These are phyloP conservation scores for Pleurotus djamor DNA, from an alignment of 768 basidiomycete genomes.

Conservation along the genomic window DNA sequence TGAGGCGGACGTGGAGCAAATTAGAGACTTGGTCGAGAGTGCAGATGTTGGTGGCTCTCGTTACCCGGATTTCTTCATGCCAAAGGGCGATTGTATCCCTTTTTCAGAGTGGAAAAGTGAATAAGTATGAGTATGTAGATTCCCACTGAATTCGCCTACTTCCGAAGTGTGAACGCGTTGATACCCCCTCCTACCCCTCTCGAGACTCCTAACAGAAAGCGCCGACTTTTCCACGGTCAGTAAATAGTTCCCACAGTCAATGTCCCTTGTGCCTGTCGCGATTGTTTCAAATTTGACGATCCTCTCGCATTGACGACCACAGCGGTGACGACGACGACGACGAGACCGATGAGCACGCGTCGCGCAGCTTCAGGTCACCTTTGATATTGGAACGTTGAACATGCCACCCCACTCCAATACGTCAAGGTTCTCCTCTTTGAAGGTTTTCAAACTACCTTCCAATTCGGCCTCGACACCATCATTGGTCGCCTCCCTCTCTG, in stretches of 20 bases:
- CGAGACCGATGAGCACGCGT: not conserved
- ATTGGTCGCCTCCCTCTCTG: not conserved
- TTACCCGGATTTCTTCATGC: slow-evolving; percentile 12
- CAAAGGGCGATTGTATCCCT: slow-evolving; percentile 18
- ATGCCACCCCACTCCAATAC: not conserved
- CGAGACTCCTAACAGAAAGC: no score
- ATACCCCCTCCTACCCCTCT: no score
- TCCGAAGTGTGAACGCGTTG: no score
- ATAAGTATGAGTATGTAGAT: not conserved
- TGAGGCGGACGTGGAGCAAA: slow-evolving; percentile 15
- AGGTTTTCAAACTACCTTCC: slow-evolving; percentile 10
- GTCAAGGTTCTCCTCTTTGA: slow-evolving; percentile 13
- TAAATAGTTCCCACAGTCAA: not conserved
- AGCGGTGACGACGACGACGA: not conserved
- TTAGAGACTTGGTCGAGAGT: slow-evolving; percentile 14
- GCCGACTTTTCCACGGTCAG: not conserved
- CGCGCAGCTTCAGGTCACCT: not conserved
- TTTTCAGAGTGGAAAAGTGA: slow-evolving; percentile 13
- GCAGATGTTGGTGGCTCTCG: slow-evolving; percentile 19
- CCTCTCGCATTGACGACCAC: not conserved
- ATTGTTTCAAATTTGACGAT: not conserved
- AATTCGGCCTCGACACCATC: slow-evolving; percentile 1
- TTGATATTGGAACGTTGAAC: not conserved
- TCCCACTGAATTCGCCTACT: no score
- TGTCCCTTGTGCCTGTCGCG: not conserved